A percentile compares a stretch with the other conserved stretches of the same genome.
Evolutionary conservation across 2,329 filamentous ascomycete genomes (phyloP).

Genomic region (Colletotrichum aenigma): DNA sequence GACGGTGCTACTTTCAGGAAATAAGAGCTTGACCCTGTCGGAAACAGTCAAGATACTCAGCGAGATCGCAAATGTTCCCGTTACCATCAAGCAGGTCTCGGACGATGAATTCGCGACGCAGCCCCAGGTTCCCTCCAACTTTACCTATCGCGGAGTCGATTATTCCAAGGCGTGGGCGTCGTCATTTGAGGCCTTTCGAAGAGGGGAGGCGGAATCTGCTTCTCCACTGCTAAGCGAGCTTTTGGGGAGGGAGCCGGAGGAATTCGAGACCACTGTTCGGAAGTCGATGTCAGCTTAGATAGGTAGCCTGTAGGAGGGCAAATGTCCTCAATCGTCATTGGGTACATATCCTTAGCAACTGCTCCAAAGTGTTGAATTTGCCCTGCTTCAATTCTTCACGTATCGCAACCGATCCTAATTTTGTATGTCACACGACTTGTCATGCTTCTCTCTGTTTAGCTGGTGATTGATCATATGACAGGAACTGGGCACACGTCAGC

Average conservation of each 20-base stretch:
- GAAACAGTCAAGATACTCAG: not conserved
- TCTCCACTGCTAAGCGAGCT: not conserved
- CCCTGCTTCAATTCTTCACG: no score
- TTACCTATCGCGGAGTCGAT: not conserved
- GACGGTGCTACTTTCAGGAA: conserved; percentile 19
- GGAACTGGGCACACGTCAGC: no score
- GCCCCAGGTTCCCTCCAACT: not conserved
- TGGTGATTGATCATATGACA: no score
- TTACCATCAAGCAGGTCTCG: not conserved
- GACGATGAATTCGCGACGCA: not conserved
- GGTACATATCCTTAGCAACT: not conserved
- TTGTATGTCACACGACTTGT: no score
- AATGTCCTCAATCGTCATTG: rapidly evolving
- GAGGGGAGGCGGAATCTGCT: not conserved
- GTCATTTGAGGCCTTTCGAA: not conserved
- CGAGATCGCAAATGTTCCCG: not conserved
- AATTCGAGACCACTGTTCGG: not conserved
- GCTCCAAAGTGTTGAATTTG: not conserved
- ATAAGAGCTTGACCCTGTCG: conserved; percentile 20
- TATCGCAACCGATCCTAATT: no score
- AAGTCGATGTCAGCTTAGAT: not conserved
- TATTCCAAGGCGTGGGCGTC: not conserved
- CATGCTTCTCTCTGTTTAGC: no score
- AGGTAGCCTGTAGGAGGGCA: not conserved
- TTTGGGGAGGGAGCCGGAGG: not conserved